These are phyloP conservation scores for Heliosperma pusillum DNA, from an alignment of 148 eudicot species.

Conservation along the genomic window DNA sequence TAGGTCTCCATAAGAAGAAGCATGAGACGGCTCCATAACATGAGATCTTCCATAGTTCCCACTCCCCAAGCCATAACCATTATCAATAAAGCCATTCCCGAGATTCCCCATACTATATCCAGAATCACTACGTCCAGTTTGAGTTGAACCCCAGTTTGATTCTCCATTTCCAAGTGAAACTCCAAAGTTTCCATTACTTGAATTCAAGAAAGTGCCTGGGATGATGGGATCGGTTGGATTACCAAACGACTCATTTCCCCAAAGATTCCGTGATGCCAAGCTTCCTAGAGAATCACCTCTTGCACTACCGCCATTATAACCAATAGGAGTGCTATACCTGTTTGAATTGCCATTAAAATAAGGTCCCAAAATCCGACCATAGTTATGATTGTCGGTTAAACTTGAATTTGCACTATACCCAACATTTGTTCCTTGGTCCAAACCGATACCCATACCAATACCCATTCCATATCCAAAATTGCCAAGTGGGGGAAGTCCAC, in stretches of 20 bases:
- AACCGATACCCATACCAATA: conserved; percentile 44
- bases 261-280: conserved; percentile 44
- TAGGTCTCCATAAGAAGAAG: conserved; percentile 56
- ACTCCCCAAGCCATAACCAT: conserved; percentile 41
- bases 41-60: conserved; percentile 53
- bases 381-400: conserved; percentile 43
- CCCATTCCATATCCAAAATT: conserved; percentile 60
- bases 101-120: conserved; percentile 46
- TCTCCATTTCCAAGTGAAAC: conserved; percentile 51
- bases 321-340: conserved; percentile 50
- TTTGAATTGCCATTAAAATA: conserved; percentile 47
- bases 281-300: conserved; percentile 32
- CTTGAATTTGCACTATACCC: conserved; percentile 49
- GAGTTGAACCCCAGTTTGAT: conserved; percentile 51
- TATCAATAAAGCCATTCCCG: conserved; percentile 55
- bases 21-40: conserved; percentile 27
- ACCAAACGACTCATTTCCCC: conserved; percentile 59
- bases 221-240: conserved; percentile 30
- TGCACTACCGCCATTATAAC: conserved; percentile 26
- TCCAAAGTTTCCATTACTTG: conserved; percentile 56
- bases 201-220: conserved; percentile 43
- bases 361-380: conserved; percentile 64
- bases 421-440: conserved; percentile 54
- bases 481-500: conserved; percentile 54
- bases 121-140: conserved; percentile 42